Evolutionary conservation across 371 early-diverging fungal species (phyloP).

Genomic region (Chytridiales sp.): DNA sequence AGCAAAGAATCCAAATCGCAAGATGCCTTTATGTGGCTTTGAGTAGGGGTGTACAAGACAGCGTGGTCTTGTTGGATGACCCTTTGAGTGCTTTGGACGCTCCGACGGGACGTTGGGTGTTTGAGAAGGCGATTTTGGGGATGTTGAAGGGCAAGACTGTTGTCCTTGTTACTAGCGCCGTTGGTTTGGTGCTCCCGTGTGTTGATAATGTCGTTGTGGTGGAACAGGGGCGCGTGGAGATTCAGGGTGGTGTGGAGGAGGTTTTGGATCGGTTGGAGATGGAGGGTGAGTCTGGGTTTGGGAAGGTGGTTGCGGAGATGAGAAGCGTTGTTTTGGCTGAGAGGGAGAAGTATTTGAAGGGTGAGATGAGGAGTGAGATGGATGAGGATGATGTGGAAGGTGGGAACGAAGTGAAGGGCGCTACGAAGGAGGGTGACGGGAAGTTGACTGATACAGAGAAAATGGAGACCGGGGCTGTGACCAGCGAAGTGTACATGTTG

Average conservation of each 20-base stretch:
- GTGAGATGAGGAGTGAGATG: too few relatives aligned
- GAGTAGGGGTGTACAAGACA: too few relatives aligned
- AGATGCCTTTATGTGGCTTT: slow-evolving; percentile 35
- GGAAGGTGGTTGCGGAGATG: too few relatives aligned
- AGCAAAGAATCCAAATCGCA: slow-evolving; percentile 57
- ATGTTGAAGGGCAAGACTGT: slow-evolving; percentile 24
- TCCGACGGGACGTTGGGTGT: slow-evolving; percentile 84
- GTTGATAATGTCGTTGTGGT: slow-evolving; percentile 72
- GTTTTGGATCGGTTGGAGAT: too few relatives aligned
- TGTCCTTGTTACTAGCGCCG: slow-evolving; percentile 32
- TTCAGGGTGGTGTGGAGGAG: slow-evolving; percentile 49
- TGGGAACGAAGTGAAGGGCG: too few relatives aligned
- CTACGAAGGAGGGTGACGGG: slow-evolving; percentile 4
- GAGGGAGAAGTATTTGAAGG: too few relatives aligned
- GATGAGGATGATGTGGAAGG: too few relatives aligned
- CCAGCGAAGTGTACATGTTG: slow-evolving; percentile 22
- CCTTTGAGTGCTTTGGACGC: slow-evolving; percentile 66
- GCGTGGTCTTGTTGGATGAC: slow-evolving; percentile 20
- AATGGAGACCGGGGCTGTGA: slow-evolving; percentile 24
- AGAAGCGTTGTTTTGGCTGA: too few relatives aligned
- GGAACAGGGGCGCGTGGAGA: slow-evolving; percentile 63
- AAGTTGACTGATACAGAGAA: slow-evolving; percentile 30
- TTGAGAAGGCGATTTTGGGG: slow-evolving; percentile 52
- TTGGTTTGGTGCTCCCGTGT: slow-evolving; percentile 56
- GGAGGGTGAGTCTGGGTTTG: too few relatives aligned